Evolutionary conservation across 805 yeast species (phyloP).

Genomic region (Yamadazyma akitaensis): DNA sequence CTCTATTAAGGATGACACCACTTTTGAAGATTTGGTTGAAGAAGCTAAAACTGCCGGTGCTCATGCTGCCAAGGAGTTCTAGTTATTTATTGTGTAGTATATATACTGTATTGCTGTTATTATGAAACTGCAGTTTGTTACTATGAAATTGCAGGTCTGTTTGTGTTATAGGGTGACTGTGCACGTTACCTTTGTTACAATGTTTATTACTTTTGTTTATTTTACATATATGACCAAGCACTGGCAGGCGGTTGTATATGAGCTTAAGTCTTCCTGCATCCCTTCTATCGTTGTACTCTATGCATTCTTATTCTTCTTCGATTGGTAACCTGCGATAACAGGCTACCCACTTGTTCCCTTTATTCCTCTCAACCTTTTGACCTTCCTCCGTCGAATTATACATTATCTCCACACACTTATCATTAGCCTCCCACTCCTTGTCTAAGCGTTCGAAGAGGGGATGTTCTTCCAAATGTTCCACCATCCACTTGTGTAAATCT

Average conservation of each 20-base stretch:
- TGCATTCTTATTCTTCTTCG: constrained; percentile 30
- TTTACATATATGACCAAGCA: no score
- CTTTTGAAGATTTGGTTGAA: constrained; percentile 24
- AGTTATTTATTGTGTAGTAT: background rate
- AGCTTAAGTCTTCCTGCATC: no score
- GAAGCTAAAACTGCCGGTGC: constrained; percentile 18
- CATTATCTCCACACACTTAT: constrained; percentile 84
- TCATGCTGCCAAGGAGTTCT: constrained; percentile 8
- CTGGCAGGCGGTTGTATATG: no score
- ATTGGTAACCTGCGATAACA: constrained; percentile 75
- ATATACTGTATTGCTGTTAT: background rate
- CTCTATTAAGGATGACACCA: constrained; percentile 17
- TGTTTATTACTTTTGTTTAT: background rate
- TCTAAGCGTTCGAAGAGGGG: constrained; percentile 83
- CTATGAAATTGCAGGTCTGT: no score
- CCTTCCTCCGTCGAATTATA: constrained; percentile 96
- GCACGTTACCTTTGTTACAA: no score
- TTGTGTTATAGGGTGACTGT: no score
- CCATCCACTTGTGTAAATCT: constrained; percentile 97
- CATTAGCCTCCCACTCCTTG: constrained; percentile 75
- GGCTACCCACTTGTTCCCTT: constrained; percentile 84
- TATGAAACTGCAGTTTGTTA: background rate
- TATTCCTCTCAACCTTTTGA: constrained; percentile 88
- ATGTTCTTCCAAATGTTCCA: constrained; percentile 81
- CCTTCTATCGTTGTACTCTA: no score